Evolutionary conservation across 345 rosid species (phyloP).

Genomic region (Salix udensis): DNA sequence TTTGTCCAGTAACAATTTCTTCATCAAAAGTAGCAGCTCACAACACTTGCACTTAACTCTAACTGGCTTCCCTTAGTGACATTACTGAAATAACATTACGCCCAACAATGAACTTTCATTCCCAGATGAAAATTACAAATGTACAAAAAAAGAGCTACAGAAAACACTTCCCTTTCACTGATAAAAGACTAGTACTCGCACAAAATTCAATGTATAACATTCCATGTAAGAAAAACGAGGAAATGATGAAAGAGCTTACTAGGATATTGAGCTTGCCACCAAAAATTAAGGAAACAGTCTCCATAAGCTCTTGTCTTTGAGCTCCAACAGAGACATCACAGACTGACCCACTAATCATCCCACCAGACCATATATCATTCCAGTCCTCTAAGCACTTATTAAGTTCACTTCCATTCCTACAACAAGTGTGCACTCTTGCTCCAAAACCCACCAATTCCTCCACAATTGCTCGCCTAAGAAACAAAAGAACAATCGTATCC

Average conservation of each 20-base stretch:
- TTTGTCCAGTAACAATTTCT: too few species aligned
- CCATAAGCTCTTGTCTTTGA: slow-evolving; percentile 20
- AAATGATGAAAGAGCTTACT: not conserved
- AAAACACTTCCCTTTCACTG: slow-evolving; percentile 13
- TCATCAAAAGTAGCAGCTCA: not conserved
- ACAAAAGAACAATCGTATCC: not conserved
- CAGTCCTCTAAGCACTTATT: slow-evolving; percentile 41
- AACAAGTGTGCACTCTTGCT: slow-evolving; percentile 69
- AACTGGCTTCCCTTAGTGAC: not conserved
- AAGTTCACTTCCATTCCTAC: slow-evolving; percentile 52
- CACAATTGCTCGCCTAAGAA: slow-evolving; percentile 60
- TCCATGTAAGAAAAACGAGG: not conserved
- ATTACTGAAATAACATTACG: not conserved
- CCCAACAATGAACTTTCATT: not conserved
- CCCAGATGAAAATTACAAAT: not conserved
- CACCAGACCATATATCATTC: slow-evolving; percentile 38
- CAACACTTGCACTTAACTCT: not conserved
- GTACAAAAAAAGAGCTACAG: not conserved
- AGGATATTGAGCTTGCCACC: slow-evolving; percentile 24
- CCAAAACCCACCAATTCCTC: slow-evolving; percentile 66
- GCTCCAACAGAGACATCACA: slow-evolving; percentile 45
- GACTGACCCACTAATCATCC: slow-evolving; percentile 45
- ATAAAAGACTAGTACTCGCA: slow-evolving; percentile 15
- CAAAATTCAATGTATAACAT: not conserved
- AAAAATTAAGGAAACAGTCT: slow-evolving; percentile 12